These are phyloP conservation scores for Diaporthe vaccinii DNA, from an alignment of 2,329 filamentous ascomycete genomes.

Conservation along the genomic window DNA sequence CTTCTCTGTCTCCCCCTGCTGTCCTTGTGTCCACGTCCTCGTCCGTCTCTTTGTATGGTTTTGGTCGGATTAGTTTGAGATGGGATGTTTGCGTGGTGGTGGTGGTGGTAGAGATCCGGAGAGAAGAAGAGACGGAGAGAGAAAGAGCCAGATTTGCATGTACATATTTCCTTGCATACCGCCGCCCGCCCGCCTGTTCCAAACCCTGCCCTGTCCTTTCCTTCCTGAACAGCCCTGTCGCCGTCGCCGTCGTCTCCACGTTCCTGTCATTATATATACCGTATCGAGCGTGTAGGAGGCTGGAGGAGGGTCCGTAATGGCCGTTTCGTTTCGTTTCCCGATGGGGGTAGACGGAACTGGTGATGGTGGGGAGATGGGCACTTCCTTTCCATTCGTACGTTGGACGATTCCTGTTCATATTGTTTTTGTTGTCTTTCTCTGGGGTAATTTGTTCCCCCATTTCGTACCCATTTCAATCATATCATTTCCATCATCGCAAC, in stretches of 20 bases:
- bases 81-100: not conserved
- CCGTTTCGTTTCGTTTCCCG: not conserved
- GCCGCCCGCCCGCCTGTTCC: not conserved
- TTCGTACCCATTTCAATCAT: constrained; percentile 19
- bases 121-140: not conserved
- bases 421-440: not conserved
- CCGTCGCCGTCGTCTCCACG: not conserved
- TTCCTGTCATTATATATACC: constrained; percentile 31
- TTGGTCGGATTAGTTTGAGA: not conserved
- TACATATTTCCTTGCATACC: constrained; percentile 1
- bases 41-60: not conserved
- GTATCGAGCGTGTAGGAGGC: not conserved
- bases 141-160: constrained; percentile 15
- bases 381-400: not conserved
- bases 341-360: not conserved
- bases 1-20: not conserved
- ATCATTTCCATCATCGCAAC: constrained; percentile 21
- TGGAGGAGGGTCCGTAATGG: too few species aligned
- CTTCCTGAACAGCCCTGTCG: not conserved
- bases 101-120: too few species aligned
- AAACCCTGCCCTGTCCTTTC: not conserved
- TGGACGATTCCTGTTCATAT: not conserved
- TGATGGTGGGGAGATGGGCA: not conserved
- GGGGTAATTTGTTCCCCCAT: not conserved
- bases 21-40: too few species aligned